Evolutionary conservation across 495 filamentous ascomycete species (phyloP), one percentile per base, ranked within the genome.

Genomic region (Neurospora sp.): DNA sequence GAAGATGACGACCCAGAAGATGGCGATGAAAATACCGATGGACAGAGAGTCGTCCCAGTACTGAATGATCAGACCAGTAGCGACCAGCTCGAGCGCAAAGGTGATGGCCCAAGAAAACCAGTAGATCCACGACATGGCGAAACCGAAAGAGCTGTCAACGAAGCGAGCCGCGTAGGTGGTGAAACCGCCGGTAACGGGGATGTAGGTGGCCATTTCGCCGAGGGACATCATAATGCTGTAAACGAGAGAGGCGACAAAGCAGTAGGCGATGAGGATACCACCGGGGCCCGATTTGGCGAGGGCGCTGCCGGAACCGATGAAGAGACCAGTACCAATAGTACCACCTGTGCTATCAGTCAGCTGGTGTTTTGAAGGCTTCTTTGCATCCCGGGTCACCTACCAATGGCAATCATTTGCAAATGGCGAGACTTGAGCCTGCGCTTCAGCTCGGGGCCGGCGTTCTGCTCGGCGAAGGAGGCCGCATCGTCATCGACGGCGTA

Each of bases 321-420:
- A 94, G 46, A 94, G 83, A 69, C 91, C 92, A 5, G 91, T 94
- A 16, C 91, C 92, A 76, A 94, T 91, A 23, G 91, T 91, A 70
- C 91, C 91, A 76, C 92, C 91, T 27, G 18, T n/a, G n/a, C 44
- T 66, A 6, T 38, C 31, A 39, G 48, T 72, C 37, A 42, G 40
- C 16, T 20, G 42, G 42, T 44, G 18, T 42, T n/a, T 18, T 18
- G 27, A 27, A 27, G n/a, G n/a, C 2, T 11, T 16, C 7, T 8
- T 9, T 59, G 11, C 10, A n/a, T 54, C 41, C 11, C 1, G 12
- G 11, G 27, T 11, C 18, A 69, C 71, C 0, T 70, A 72, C 71
- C 72, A 69, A 72, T 72, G 37, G 72, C 72, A 40, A 72, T 72
- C 72, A 72, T 72, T 31, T 72, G 72, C 48, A 72, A 46, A 70